Base-by-base conservation (phyloP, 805 yeast genomes). In the Groenewaldozyma tartarivorans region DNA sequence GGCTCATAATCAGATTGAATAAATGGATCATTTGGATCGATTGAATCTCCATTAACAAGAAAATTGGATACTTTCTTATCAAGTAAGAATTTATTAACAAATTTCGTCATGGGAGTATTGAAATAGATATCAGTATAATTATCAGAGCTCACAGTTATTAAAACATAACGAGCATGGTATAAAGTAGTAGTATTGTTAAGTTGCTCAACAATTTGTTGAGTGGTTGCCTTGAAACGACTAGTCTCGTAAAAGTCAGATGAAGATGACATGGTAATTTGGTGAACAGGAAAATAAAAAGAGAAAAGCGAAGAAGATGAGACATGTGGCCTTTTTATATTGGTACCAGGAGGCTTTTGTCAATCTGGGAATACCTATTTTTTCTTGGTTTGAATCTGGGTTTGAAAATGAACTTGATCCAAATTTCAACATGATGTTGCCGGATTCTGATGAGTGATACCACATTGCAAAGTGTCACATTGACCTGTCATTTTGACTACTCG, bases 21-120 rank as follows among this genome's bases (percentile, higher is more conserved):
- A 33, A 3, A 7, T 17, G 16, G 7, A 20, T 18, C n/a, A 27
- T 33, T 18, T 16, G 15, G 15, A 4, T 17, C 38, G 24, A 13
- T 29, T 16, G 17, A 16, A 5, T 16, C 19, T 21, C n/a, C 11
- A 5, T 11, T 16, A 16, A 11, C 11, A 13, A 40, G 19, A 27
- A 18, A 40, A 7, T 26, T 15, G 3, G 21, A 29, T n/a, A 43
- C 33, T 21, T 40, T 33, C n/a, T 40, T 20, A 18, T 35, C 36
- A 15, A 13, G 44, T 13, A 43, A 39, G 20, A 43, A 39, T 9
- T 35, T 20, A 20, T 39, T 27, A 22, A 43, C 47, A 20, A 43
- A 43, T 5, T 11, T 19, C 20, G 35, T 21, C 47, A 43, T 43
- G 5, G 33, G 32, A 4, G 40, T 33, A 18, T 31, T 30, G 31